Base-by-base conservation (phyloP, 2,329 filamentous ascomycete genomes). In the Penicillium psychrosexuale region DNA sequence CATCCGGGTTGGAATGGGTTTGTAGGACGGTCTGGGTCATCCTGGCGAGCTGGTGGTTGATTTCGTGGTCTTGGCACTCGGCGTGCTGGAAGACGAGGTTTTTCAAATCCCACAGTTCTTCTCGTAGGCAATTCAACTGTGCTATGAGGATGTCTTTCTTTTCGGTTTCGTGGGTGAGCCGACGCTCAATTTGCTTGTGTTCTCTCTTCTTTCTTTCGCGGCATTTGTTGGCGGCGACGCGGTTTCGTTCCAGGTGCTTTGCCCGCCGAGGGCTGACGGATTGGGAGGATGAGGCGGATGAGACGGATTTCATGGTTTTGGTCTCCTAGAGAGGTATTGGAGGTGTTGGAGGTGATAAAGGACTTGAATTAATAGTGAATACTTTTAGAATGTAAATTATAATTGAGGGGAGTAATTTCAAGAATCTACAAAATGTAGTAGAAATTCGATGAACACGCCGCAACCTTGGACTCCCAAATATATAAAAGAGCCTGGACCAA, bases 201-300 rank as follows among this genome's bases (percentile, higher is more conserved):
- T 64, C 58, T 6, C 53, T 22, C 55, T 66, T 66, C 34, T 62
- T 64, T 38, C 62, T 59, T 13, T 52, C 33, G 12, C 63, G 59
- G 39, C 61, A 65, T 48, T 65, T 65, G 51, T 60, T 65, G 19
- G 62, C 62, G 24, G 62, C 62, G 38, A 65, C 51, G 17, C 62
- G 61, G 48, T 65, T 65, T 31, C 63, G 57, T 53, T 65, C 62
- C 34, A 65, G 60, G 37, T 65, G 62, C 33, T 44, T 59, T 9
- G 61, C 58, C 6, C 50, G 51, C 45, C 47, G 37, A 30, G 51
- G 51, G 37, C 30, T 53, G 8, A 53, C 22, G 19, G 28, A 8
- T 13, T 30, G 24, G 17, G 51, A 22, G 30, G 17, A 3, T 17
- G 42, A 31, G 27, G 30, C 36, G 28, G 34, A 11, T 13, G 50